Percentiles rank a stretch among this genome's conserved stretches.
phyloP scores from a whole-genome alignment of 345 rosid genomes.

The Salix viminalis region DNA sequence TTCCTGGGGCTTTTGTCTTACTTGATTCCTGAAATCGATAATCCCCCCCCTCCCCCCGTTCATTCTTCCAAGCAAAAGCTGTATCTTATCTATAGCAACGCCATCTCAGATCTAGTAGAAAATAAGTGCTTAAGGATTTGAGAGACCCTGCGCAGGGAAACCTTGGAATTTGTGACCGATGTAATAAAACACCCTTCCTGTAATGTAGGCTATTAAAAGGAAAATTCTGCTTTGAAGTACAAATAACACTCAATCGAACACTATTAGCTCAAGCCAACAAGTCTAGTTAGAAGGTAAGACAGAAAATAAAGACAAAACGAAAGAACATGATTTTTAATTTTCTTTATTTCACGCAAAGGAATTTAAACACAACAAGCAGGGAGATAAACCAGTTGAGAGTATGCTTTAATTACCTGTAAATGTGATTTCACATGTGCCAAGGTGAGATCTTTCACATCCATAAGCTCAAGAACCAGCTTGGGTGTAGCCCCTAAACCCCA shows the following conservation, averaged over 20 bases:
- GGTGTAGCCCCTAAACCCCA: slow-evolving; percentile 78
- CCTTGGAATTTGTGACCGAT: slow-evolving; percentile 46
- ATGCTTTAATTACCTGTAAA: slow-evolving; percentile 58
- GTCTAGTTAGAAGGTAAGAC: background rate
- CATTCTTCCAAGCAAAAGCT: slow-evolving; percentile 71
- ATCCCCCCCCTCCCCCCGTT: slow-evolving; percentile 28
- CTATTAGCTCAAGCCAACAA: background rate
- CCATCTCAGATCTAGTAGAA: slow-evolving; percentile 72
- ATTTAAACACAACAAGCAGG: background rate
- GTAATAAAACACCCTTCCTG: slow-evolving; percentile 20
- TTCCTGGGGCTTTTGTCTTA: slow-evolving; percentile 40
- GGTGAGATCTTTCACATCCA: slow-evolving; percentile 99
- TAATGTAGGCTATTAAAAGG: slow-evolving; percentile 28
- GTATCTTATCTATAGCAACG: slow-evolving; percentile 49
- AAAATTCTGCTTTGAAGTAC: slow-evolving; percentile 16
- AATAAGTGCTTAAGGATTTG: slow-evolving; percentile 37
- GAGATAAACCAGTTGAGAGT: background rate
- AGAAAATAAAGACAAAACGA: background rate
- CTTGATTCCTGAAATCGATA: slow-evolving; percentile 36
- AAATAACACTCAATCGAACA: slow-evolving; percentile 2
- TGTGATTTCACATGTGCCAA: slow-evolving; percentile 98
- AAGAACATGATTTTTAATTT: background rate
- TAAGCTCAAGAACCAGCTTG: slow-evolving; percentile 94
- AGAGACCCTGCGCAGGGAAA: slow-evolving; percentile 43
- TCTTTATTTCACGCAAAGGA: background rate